Conservation (phyloP, 129 eudicot genomes). For the Artemisia tridentata region DNA sequence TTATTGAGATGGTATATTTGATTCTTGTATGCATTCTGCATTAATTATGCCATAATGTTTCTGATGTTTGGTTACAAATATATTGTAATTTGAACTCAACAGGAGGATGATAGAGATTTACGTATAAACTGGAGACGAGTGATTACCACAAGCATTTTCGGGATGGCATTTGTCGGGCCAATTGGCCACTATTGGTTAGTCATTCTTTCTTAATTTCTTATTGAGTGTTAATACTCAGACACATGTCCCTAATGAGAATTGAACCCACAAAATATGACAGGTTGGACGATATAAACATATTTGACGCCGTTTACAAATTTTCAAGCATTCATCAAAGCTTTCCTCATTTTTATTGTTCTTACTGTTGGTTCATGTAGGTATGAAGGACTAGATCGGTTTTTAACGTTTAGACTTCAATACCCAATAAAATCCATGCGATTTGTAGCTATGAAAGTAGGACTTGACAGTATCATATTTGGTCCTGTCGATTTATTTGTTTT, state of each 20-base stretch:
- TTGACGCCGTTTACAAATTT: no score
- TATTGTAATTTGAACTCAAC: conserved; percentile 1
- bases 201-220: not conserved
- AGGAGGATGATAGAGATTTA: conserved; percentile 61
- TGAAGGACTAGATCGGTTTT: conserved; percentile 75
- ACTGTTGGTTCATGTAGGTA: conserved; percentile 22
- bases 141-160: conserved; percentile 77
- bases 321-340: no score
- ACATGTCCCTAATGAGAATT: no score
- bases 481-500: conserved; percentile 85
- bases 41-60: conserved; percentile 6
- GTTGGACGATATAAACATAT: no score
- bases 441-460: conserved; percentile 83
- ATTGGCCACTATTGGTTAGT: conserved; percentile 96
- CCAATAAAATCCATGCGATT: conserved; percentile 70
- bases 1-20: not conserved
- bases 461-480: conserved; percentile 80
- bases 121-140: conserved; percentile 89
- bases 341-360: not conserved
- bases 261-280: no score
- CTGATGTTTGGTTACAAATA: not conserved
- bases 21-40: not conserved
- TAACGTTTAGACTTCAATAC: conserved; percentile 47
- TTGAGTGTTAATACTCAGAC: no score
- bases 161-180: conserved; percentile 92